phyloP scores from a whole-genome alignment of 2,329 filamentous ascomycete species.

The Sclerotiophoma versabilis region DNA sequence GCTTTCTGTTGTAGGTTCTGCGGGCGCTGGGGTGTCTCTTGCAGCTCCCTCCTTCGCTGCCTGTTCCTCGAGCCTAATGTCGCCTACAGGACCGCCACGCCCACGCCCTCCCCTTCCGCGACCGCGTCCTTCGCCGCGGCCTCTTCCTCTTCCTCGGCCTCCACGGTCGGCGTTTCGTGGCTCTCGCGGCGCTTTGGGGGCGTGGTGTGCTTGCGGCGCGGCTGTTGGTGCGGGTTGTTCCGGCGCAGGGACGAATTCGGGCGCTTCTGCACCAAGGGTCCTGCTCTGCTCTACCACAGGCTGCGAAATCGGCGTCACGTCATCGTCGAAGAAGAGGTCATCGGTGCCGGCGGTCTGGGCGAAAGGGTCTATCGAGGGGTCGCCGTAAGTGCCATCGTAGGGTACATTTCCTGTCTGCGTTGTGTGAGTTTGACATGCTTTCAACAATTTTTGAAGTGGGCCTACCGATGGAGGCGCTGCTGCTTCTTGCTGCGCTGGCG shows the following conservation, averaged over 20 bases:
- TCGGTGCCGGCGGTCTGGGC: slow-evolving; percentile 60
- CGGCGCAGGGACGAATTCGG: slow-evolving; percentile 30
- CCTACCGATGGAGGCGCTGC: slow-evolving; percentile 18
- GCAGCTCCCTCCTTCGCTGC: slow-evolving; percentile 22
- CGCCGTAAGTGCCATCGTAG: slow-evolving; percentile 39
- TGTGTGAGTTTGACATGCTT: not conserved
- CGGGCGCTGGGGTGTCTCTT: slow-evolving; percentile 31
- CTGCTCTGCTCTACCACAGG: slow-evolving; percentile 48
- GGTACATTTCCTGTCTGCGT: slow-evolving; percentile 16
- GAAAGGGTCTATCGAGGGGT: slow-evolving; percentile 52
- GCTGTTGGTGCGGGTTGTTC: slow-evolving; percentile 27
- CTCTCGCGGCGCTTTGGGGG: slow-evolving; percentile 36
- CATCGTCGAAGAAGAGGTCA: slow-evolving; percentile 60
- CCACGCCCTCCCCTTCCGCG: slow-evolving; percentile 32
- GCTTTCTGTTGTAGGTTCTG: slow-evolving; percentile 17
- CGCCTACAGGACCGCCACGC: slow-evolving; percentile 13
- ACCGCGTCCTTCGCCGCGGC: slow-evolving; percentile 33
- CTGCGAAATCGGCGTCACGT: slow-evolving; percentile 56
- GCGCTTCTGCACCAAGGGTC: slow-evolving; percentile 27
- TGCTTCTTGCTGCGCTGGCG: slow-evolving; percentile 6
- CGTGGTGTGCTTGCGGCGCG: slow-evolving; percentile 29
- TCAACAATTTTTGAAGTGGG: not conserved
- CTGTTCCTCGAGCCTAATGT: slow-evolving; percentile 17
- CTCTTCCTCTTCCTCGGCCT: slow-evolving; percentile 35
- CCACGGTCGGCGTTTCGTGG: slow-evolving; percentile 39